A percentile compares a stretch with the other conserved stretches of the same genome.
phyloP scores from a whole-genome alignment of 1,284 basidiomycete genomes.

The Rhodotorula sp. region DNA sequence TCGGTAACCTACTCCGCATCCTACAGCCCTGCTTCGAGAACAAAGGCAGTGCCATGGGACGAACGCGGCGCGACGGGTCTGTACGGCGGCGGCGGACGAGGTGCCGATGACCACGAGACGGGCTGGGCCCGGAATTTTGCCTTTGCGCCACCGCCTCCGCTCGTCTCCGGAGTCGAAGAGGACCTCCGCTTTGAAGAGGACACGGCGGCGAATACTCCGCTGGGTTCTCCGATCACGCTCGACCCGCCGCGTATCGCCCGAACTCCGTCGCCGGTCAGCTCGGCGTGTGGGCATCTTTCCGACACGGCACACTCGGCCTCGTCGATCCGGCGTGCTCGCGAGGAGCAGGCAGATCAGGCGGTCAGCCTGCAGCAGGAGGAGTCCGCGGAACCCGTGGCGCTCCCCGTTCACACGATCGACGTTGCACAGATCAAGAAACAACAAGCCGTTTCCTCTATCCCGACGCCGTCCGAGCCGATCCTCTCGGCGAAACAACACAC shows the following conservation, averaged over 20 bases:
- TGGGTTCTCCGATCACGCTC: background rate
- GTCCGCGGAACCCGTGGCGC: background rate
- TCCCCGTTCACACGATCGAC: slow-evolving; percentile 6
- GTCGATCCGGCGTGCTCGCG: background rate
- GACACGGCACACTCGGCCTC: slow-evolving; percentile 1
- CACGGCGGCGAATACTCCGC: slow-evolving; percentile 8
- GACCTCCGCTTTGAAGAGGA: slow-evolving; percentile 21
- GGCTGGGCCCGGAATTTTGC: slow-evolving; percentile 35
- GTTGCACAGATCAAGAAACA: slow-evolving; percentile 5
- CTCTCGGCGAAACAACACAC: background rate
- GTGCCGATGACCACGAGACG: slow-evolving; percentile 38
- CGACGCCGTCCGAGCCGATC: slow-evolving; percentile 1
- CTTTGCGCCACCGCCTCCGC: slow-evolving; percentile 8
- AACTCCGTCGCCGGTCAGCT: background rate
- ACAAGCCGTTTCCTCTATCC: background rate
- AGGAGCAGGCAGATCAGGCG: background rate
- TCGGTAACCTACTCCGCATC: background rate
- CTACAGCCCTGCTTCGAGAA: background rate
- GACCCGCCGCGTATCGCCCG: background rate
- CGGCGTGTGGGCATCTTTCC: background rate
- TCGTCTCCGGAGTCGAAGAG: slow-evolving; percentile 21
- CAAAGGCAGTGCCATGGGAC: slow-evolving; percentile 28
- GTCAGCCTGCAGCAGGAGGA: background rate
- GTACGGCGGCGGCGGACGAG: slow-evolving; percentile 38
- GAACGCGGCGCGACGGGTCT: slow-evolving; percentile 36